Evolutionary conservation across 176 grass and related monocot genomes (phyloP), one percentile per base, ranked within the genome.

Genomic region (Carex kokanica): DNA sequence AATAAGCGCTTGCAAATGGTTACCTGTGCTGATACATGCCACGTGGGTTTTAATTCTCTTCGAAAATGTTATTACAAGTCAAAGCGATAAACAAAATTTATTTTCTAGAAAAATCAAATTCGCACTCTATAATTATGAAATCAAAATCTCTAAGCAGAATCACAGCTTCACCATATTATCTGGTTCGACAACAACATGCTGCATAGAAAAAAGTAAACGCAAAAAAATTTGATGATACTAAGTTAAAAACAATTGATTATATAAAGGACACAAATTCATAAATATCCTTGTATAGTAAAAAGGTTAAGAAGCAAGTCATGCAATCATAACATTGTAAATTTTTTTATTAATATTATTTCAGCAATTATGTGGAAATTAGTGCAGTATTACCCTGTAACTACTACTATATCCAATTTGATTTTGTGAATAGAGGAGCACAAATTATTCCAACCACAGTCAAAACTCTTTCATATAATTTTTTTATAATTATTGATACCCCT

Each of bases 131-230:
- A 74, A 25, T 70, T 45, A 24, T 20, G 10, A 52, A 74, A 27
- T 25, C 12, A 25, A 15, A 49, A 74, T 21, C 20, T 52, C 41
- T 74, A 51, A 51, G 41, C 41, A 74, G 3, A 16, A 29, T 54
- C 49, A 77, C 16, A 77, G 73, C 47, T 77, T 77, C 13, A 29
- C 72, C 12, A 27, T 3, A 54, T 55, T 15, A 54, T 54, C 73
- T 54, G 73, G 49, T 29, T 77, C 14, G 49, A 77, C 24, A 77
- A 77, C 73, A 31, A 77, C 73, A 77, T 77, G 73, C 73, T 77
- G 73, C 24, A 31, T 55, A 18, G 25, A 24, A 54, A 31, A 55
- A 75, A 29, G 1, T 29, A 3, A 8, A 73, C 17, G 25, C 4
- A 77, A 55, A 24, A 77, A 77, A 77, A 55, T 77, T 77, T 6